These are phyloP conservation scores for Phytophthora fragariae DNA, from an alignment of 352 stramenopile species.

Conservation along the genomic window DNA sequence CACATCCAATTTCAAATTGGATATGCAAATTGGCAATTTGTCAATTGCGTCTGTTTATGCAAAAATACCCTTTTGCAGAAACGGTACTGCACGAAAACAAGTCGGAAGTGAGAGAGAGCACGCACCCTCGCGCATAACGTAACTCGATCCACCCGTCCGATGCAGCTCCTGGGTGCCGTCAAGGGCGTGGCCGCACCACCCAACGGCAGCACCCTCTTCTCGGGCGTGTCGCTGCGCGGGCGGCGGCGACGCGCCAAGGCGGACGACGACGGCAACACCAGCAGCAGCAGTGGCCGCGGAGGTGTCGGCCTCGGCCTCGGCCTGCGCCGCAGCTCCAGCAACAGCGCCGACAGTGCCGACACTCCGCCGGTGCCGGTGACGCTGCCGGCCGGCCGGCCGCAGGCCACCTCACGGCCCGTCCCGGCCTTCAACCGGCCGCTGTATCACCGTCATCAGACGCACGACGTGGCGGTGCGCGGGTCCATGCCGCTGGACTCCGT, in stretches of 20 bases:
- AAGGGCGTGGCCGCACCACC: slow-evolving; percentile 42
- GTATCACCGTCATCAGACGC: slow-evolving; percentile 8
- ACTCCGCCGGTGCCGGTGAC: slow-evolving; percentile 11
- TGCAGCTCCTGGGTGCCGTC: slow-evolving; percentile 44
- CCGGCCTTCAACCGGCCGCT: not conserved
- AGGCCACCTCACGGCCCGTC: slow-evolving; percentile 16
- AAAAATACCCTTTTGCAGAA: too few species aligned
- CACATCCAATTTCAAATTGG: too few species aligned
- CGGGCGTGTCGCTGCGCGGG: slow-evolving; percentile 40
- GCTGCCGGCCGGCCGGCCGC: slow-evolving; percentile 16
- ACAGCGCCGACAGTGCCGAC: slow-evolving; percentile 27
- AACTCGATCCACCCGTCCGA: slow-evolving; percentile 7
- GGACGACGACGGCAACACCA: slow-evolving; percentile 11
- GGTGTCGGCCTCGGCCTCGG: slow-evolving; percentile 15
- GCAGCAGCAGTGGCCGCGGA: not conserved
- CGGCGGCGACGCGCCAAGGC: slow-evolving; percentile 21
- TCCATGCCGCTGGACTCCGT: slow-evolving; percentile 47
- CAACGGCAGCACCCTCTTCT: slow-evolving; percentile 41
- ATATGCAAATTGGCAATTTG: too few species aligned
- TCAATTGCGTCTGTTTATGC: too few species aligned
- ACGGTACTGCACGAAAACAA: too few species aligned
- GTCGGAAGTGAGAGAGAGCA: too few species aligned
- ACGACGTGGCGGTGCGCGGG: slow-evolving; percentile 33
- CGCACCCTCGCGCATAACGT: not conserved
- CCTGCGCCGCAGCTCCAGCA: slow-evolving; percentile 28